Evolutionary conservation across 148 eudicot species (phyloP).

Genomic region (Drosera capensis): DNA sequence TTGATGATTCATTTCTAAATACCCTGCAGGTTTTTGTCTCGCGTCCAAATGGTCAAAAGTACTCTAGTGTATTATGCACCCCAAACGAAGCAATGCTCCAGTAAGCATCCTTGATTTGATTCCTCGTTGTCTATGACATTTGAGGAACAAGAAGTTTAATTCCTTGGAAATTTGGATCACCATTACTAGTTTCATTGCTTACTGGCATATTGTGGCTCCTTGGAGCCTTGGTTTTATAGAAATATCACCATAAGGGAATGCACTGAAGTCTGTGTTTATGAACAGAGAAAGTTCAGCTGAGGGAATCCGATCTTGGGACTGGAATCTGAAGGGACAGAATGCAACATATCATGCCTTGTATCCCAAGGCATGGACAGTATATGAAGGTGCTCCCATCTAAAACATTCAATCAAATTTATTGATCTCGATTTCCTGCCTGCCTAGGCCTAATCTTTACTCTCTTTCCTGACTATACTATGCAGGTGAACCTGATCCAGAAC

Average conservation of each 20-base stretch:
- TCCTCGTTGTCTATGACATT: not conserved
- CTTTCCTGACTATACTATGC: conserved; percentile 10
- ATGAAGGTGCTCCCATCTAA: conserved; percentile 46
- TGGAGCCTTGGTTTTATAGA: not conserved
- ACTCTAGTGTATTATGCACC: conserved; percentile 70
- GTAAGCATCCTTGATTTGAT: conserved; percentile 28
- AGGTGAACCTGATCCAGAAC: conserved; percentile 91
- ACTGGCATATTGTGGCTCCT: not conserved
- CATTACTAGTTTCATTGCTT: not conserved
- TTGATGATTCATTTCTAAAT: not conserved
- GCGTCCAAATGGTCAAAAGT: conserved; percentile 58
- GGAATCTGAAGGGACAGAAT: conserved; percentile 57
- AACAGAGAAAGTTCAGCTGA: conserved; percentile 43
- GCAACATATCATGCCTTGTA: conserved; percentile 79
- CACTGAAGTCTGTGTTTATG: no score
- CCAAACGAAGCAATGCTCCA: conserved; percentile 35
- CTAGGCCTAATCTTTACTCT: conserved; percentile 3
- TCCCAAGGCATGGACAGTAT: conserved; percentile 95
- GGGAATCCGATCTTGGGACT: conserved; percentile 96
- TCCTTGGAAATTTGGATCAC: not conserved
- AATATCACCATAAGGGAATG: no score
- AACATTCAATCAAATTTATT: not conserved
- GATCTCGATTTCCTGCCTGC: conserved; percentile 1
- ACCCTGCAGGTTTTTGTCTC: conserved; percentile 70
- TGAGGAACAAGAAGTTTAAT: not conserved